Conservation (phyloP, 345 rosid genomes). For the Diplotaxis tenuifolia region DNA sequence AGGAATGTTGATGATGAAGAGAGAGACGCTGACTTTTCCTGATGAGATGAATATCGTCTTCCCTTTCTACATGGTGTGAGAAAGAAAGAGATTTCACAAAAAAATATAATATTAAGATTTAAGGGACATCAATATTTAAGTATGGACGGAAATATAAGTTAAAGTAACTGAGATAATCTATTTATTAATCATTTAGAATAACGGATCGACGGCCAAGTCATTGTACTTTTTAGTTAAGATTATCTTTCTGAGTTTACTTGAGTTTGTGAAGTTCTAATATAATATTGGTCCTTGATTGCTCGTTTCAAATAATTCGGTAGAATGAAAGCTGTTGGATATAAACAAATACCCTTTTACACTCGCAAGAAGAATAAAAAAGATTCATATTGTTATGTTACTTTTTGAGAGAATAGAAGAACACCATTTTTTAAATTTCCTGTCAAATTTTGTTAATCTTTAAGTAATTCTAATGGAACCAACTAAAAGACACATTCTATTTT, state of each 20-base stretch:
- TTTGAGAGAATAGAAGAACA: background rate
- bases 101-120: background rate
- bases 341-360: background rate
- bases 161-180: slow-evolving; percentile 26
- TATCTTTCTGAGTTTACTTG: slow-evolving; percentile 13
- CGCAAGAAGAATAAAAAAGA: slow-evolving; percentile 11
- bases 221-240: slow-evolving; percentile 19
- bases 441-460: background rate
- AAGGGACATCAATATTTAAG: slow-evolving; percentile 12
- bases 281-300: slow-evolving; percentile 25
- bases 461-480: background rate
- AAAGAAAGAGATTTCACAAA: slow-evolving; percentile 5
- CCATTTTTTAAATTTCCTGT: background rate
- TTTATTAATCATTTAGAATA: background rate
- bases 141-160: slow-evolving; percentile 29
- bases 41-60: slow-evolving; percentile 37
- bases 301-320: background rate
- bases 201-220: slow-evolving; percentile 30
- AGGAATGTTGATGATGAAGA: slow-evolving; percentile 36
- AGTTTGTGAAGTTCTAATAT: slow-evolving; percentile 5
- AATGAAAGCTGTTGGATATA: background rate
- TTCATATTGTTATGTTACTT: background rate
- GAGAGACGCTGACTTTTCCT: slow-evolving; percentile 86
- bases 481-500: background rate
- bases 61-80: slow-evolving; percentile 28